Conservation (phyloP, 106 monocot species). For the Narthecium ossifragum region DNA sequence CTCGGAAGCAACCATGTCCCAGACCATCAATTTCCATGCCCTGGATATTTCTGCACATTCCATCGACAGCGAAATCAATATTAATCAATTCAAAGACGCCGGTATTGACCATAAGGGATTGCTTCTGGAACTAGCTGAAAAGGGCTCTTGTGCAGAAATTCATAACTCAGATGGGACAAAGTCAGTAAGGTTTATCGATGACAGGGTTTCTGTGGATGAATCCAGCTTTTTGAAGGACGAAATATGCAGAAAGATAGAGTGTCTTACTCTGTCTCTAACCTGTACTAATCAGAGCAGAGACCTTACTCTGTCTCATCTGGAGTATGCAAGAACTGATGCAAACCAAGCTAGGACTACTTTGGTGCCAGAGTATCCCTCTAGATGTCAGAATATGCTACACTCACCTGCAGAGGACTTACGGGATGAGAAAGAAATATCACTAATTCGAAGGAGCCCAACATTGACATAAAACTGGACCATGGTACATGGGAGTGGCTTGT, state of each 20-base stretch:
- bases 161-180: background rate
- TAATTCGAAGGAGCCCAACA: no score
- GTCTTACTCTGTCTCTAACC: no score
- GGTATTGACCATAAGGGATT: background rate
- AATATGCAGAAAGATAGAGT: no score
- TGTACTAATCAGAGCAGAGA: background rate
- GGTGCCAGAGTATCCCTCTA: background rate
- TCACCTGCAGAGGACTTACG: constrained; percentile 2
- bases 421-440: constrained; percentile 6
- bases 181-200: background rate
- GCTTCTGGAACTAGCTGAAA: no score
- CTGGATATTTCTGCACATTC: background rate
- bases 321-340: background rate
- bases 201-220: background rate
- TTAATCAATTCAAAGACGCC: background rate
- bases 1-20: background rate
- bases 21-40: background rate
- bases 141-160: background rate
- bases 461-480: no score
- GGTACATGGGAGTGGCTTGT: no score
- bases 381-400: background rate
- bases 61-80: background rate
- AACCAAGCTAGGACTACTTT: background rate
- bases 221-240: background rate
- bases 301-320: background rate